A percentile compares a stretch with the other conserved stretches of the same genome.
Evolutionary conservation across 1,284 basidiomycete genomes (phyloP).

Genomic region (Pseudozyma pruni): DNA sequence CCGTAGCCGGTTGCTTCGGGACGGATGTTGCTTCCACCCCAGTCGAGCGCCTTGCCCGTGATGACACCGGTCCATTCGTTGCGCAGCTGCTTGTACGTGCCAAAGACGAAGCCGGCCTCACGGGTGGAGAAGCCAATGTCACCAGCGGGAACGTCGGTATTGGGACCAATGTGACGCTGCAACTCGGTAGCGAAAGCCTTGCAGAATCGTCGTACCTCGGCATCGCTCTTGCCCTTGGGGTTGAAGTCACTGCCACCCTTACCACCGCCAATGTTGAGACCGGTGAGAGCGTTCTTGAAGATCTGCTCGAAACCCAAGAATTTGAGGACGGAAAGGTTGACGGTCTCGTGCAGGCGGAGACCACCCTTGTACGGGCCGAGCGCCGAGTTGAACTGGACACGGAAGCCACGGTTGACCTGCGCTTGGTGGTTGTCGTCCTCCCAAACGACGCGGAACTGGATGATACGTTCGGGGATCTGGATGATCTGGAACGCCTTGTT

Average conservation of each 20-base stretch:
- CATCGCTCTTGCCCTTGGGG: conserved; percentile 83
- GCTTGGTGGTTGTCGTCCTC: conserved; percentile 75
- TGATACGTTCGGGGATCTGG: conserved; percentile 79
- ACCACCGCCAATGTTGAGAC: conserved; percentile 79
- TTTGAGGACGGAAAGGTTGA: conserved; percentile 85
- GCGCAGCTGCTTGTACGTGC: conserved; percentile 76
- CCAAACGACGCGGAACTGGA: conserved; percentile 76
- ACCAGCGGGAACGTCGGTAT: conserved; percentile 84
- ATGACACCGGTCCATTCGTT: conserved; percentile 83
- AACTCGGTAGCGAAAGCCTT: conserved; percentile 55
- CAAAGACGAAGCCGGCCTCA: conserved; percentile 55
- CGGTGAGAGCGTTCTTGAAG: conserved; percentile 86
- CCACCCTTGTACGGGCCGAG: conserved; percentile 86
- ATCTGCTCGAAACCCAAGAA: conserved; percentile 86
- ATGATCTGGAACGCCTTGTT: conserved; percentile 78
- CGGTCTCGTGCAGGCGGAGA: conserved; percentile 81
- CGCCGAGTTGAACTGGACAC: conserved; percentile 85
- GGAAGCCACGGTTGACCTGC: conserved; percentile 81
- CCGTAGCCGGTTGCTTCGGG: conserved; percentile 74
- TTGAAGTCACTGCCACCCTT: conserved; percentile 76
- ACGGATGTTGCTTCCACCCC: conserved; percentile 71
- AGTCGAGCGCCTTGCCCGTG: conserved; percentile 80
- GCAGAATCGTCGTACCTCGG: conserved; percentile 80
- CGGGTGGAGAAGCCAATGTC: conserved; percentile 77
- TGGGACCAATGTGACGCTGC: conserved; percentile 67